phyloP scores from a whole-genome alignment of 805 yeast species.

The Kregervanrija delftensis region DNA sequence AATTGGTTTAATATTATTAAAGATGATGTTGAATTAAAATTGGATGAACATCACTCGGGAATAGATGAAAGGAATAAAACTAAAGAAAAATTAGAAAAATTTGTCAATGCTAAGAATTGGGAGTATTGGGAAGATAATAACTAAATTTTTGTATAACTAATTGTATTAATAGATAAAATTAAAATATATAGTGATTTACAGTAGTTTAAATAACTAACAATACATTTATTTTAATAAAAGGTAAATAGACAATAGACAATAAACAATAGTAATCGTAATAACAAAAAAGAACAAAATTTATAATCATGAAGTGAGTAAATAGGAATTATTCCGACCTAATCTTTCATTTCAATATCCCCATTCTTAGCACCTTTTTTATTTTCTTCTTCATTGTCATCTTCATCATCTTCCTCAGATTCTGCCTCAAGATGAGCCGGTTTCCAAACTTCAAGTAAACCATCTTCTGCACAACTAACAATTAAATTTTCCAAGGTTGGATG shows the following conservation, averaged over 20 bases:
- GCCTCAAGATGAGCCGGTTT: slow-evolving; percentile 47
- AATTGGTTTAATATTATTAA: slow-evolving; percentile 27
- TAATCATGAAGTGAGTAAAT: neutral
- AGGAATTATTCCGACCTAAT: neutral
- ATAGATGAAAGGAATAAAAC: slow-evolving; percentile 9
- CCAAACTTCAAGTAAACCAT: slow-evolving; percentile 72
- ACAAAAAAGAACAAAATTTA: too few species aligned
- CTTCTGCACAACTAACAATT: slow-evolving; percentile 67
- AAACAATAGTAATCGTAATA: too few species aligned
- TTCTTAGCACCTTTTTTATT: slow-evolving; percentile 15
- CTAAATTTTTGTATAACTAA: neutral
- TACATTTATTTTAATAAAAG: too few species aligned
- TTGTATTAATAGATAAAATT: slow-evolving; percentile 2
- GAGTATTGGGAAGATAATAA: slow-evolving; percentile 19
- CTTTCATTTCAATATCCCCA: slow-evolving; percentile 15
- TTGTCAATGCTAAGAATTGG: slow-evolving; percentile 31
- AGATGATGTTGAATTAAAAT: slow-evolving; percentile 30
- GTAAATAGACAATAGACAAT: too few species aligned
- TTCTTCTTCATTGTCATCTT: slow-evolving; percentile 28
- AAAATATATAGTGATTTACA: neutral
- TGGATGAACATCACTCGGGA: slow-evolving; percentile 22
- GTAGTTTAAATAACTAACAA: neutral
- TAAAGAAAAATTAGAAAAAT: slow-evolving; percentile 22
- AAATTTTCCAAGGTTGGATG: slow-evolving; percentile 55
- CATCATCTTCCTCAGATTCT: slow-evolving; percentile 32